Percentiles rank a stretch among this genome's conserved stretches.
These are phyloP conservation scores for Ciborinia camelliae DNA, from an alignment of 2,329 filamentous ascomycete species.

Conservation along the genomic window DNA sequence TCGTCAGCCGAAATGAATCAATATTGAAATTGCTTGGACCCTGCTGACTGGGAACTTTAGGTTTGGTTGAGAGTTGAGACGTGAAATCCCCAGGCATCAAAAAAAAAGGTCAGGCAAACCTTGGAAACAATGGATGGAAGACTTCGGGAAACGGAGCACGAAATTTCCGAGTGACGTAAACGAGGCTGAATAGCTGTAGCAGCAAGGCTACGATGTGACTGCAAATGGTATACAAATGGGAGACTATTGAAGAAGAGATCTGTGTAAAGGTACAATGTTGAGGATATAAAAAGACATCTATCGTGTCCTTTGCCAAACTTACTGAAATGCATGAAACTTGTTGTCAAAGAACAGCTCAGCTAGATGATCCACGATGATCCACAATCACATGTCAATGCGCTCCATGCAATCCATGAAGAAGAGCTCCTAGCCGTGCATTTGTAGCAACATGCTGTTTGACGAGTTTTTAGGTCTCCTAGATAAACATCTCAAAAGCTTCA, in stretches of 20 bases:
- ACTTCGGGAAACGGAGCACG: neutral
- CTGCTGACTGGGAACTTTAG: conserved; percentile 12
- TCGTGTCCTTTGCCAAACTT: neutral
- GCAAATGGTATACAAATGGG: neutral
- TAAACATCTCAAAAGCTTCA: neutral
- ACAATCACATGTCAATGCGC: conserved; percentile 15
- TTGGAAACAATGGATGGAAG: too few relatives aligned
- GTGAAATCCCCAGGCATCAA: conserved; percentile 14
- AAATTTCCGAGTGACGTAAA: conserved; percentile 7
- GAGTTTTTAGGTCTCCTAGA: neutral
- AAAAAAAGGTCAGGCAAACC: neutral
- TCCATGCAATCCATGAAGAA: neutral
- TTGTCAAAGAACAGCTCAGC: conserved; percentile 9
- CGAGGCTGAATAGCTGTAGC: neutral
- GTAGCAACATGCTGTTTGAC: too few relatives aligned
- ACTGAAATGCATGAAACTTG: conserved; percentile 9
- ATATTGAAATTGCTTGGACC: conserved; percentile 5
- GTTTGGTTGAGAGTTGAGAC: neutral
- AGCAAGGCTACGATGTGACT: neutral
- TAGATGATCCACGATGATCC: conserved; percentile 16
- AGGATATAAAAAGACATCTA: conserved; percentile 1
- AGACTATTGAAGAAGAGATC: neutral
- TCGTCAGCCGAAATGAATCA: conserved; percentile 12
- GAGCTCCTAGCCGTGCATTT: neutral
- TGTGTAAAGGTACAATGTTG: neutral